A percentile compares a stretch with the other conserved stretches of the same genome.
phyloP scores from a whole-genome alignment of 169 alveolate genomes.

The Plasmodium ovale region DNA sequence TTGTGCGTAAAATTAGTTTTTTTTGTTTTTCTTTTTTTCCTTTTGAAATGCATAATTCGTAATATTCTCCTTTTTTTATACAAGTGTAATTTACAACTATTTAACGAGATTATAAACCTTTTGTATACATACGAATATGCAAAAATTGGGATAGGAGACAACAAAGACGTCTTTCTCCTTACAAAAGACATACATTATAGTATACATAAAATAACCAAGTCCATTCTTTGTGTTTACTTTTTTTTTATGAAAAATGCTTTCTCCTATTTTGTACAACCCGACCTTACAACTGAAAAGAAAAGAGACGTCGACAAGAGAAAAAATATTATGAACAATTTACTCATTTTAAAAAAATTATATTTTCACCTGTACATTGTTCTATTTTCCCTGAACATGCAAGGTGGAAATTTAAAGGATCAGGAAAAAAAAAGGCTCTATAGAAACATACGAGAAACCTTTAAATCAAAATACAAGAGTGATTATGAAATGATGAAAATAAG shows the following conservation, averaged over 20 bases:
- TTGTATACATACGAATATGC: conserved; percentile 3
- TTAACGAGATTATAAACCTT: conserved; percentile 10
- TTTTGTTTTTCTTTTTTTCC: conserved; percentile 1
- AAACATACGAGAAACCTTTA: conserved; percentile 23
- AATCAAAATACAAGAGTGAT: conserved; percentile 27
- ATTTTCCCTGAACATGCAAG: too few species aligned
- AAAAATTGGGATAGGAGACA: neutral
- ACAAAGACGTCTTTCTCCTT: neutral
- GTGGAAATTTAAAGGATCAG: too few species aligned
- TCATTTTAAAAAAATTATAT: too few species aligned
- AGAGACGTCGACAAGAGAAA: neutral
- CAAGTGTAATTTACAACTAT: conserved; percentile 3
- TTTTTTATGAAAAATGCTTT: conserved; percentile 2
- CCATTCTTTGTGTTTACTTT: conserved; percentile 6
- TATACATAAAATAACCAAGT: conserved; percentile 22
- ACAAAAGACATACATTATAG: conserved; percentile 8
- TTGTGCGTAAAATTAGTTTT: conserved; percentile 3
- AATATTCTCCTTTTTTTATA: conserved; percentile 17
- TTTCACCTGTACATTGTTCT: too few species aligned
- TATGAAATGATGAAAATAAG: conserved; percentile 25
- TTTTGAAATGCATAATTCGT: neutral
- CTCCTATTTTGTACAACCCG: neutral
- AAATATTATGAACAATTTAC: too few species aligned
- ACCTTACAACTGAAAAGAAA: neutral
- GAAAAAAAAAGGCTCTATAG: conserved; percentile 6